phyloP scores from a whole-genome alignment of 768 basidiomycete species.

The Hericium erinaceus region DNA sequence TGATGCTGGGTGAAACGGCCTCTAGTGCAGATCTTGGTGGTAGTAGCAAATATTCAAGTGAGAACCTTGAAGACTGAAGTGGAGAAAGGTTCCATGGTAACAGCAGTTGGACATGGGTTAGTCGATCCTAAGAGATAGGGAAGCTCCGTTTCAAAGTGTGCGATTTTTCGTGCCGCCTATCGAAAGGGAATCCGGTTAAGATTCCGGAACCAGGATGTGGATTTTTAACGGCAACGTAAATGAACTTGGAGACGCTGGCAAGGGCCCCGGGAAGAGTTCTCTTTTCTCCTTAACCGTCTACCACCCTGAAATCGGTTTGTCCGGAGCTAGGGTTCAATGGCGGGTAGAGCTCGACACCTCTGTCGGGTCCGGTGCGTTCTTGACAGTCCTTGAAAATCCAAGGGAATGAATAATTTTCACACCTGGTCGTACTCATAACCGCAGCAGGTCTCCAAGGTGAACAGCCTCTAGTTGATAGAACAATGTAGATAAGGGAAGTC shows the following conservation, averaged over 20 bases:
- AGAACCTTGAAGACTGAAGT: conserved; percentile 84
- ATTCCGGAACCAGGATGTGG: conserved; percentile 72
- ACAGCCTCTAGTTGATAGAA: conserved; percentile 76
- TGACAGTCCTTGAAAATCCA: conserved; percentile 76
- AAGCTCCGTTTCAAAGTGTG: conserved; percentile 1
- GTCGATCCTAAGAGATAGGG: conserved; percentile 43
- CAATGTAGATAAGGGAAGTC: conserved; percentile 76
- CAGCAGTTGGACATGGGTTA: conserved; percentile 82
- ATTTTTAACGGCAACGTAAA: conserved; percentile 62
- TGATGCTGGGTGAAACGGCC: conserved; percentile 65
- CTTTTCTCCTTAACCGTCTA: conserved; percentile 71
- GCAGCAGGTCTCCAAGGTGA: conserved; percentile 78
- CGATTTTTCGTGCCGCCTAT: background rate
- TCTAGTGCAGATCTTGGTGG: conserved; percentile 84
- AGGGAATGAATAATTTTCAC: conserved; percentile 63
- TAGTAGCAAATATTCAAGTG: conserved; percentile 86
- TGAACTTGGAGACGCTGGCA: conserved; percentile 51
- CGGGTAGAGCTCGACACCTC: conserved; percentile 63
- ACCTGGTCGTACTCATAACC: conserved; percentile 70
- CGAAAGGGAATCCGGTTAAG: conserved; percentile 74
- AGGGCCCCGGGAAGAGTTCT: conserved; percentile 71
- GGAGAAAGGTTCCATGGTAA: conserved; percentile 84
- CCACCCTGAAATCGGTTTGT: conserved; percentile 67
- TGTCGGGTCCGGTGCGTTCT: conserved; percentile 66
- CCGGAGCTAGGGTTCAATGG: conserved; percentile 66